Base-by-base conservation (phyloP, 2,329 filamentous ascomycete species). In the Myriosclerotinia duriaeana region DNA sequence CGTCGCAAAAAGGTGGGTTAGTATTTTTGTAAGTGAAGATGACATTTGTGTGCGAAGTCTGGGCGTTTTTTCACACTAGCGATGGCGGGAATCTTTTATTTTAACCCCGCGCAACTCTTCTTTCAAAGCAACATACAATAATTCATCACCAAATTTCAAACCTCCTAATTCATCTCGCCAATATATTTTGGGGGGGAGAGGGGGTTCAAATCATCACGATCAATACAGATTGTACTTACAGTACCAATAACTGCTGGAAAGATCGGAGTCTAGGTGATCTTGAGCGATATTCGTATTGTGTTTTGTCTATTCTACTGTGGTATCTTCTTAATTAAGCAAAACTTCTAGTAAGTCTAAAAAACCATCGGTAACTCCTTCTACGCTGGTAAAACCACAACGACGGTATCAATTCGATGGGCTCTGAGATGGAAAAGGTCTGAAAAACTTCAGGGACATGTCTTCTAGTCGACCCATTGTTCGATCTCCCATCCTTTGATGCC, bases 401-500 rank as follows among this genome's bases (percentile, higher is more conserved):
- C 22, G 15, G 34, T 54, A 22, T 58, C 20, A 54, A 58, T 52
- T 26, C 59, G 48, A 65, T n/a, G 15, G 11, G 42, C 38, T 12
- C 20, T 11, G 15, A 40, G 5, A 15, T 8, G 5, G 9, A 26
- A 2, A 6, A 12, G 30, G 14, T 5, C 2, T 34, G 17, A 2
- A 40, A 34, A 11, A 42, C 17, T n/a, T 42, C 48, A 34, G 22
- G 36, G n/a, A 42, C 5, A 20, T 36, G 17, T 50, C 36, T 53
- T 61, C 70, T 62, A 74, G 58, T 79, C 78, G 58, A 77, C 76
- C 88, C 88, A 91, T 52, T 84, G 80, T 50, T 79, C 78, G 70
- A 92, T 83, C 61, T 84, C 81, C 87, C 90, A 95, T 54, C 79
- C 82, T 70, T 82, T 77, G 48, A 84, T 85, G 22, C 84, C 85